Conservation (phyloP, 495 filamentous ascomycete species). For the Penicillium simplicissimum region DNA sequence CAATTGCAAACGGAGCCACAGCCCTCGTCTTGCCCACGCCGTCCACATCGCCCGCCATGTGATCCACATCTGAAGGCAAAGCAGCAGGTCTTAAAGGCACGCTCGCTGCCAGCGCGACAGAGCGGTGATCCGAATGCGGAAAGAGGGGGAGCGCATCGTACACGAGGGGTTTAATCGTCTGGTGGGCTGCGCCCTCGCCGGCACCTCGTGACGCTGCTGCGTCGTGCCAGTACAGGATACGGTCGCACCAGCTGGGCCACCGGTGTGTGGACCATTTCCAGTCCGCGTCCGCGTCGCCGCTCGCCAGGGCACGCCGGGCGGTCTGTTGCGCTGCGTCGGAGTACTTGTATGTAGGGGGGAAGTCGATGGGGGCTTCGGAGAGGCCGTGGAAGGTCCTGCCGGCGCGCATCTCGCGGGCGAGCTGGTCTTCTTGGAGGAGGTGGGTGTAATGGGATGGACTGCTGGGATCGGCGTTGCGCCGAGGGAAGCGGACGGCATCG, state of each 20-base stretch:
- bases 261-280: constrained; percentile 80
- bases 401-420: constrained; percentile 64
- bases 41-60: background rate
- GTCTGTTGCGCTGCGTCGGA: constrained; percentile 46
- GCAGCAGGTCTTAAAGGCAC: constrained; percentile 52
- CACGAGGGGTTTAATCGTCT: constrained; percentile 46
- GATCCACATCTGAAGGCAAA: constrained; percentile 17
- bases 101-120: constrained; percentile 67
- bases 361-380: constrained; percentile 68
- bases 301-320: constrained; percentile 21
- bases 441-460: constrained; percentile 55
- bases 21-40: constrained; percentile 24
- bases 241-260: constrained; percentile 94
- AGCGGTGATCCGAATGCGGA: constrained; percentile 78
- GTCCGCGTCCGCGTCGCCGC: constrained; percentile 39
- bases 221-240: constrained; percentile 75
- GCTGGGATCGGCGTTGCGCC: constrained; percentile 51
- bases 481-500: constrained; percentile 59
- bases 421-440: constrained; percentile 75
- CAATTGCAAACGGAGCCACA: constrained; percentile 54
- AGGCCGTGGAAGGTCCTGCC: constrained; percentile 74
- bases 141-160: constrained; percentile 78
- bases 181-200: constrained; percentile 13
- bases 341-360: constrained; percentile 94
- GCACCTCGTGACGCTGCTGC: constrained; percentile 53